Evolutionary conservation across 495 filamentous ascomycete genomes (phyloP).

Genomic region (Patellaria atrata): DNA sequence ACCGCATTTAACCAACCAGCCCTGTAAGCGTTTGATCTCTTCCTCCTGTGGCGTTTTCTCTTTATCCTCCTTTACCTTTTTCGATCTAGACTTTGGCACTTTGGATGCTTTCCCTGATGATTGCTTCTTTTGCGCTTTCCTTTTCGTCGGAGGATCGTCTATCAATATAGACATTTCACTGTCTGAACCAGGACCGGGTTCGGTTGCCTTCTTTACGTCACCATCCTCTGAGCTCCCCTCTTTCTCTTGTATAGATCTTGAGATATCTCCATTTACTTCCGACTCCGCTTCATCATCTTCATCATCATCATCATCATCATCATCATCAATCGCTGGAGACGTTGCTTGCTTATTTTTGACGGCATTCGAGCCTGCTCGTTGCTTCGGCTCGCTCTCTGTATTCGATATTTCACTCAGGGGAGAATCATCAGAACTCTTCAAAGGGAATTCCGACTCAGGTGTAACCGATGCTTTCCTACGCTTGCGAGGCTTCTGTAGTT

Average conservation of each 20-base stretch:
- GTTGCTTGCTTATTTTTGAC: background rate
- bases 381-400: constrained; percentile 8
- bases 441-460: constrained; percentile 14
- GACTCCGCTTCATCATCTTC: constrained; percentile 3
- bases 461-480: constrained; percentile 11
- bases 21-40: constrained; percentile 84
- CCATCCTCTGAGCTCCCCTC: constrained; percentile 19
- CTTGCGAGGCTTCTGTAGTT: constrained; percentile 15
- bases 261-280: constrained; percentile 3
- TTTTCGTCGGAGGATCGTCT: constrained; percentile 50
- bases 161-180: constrained; percentile 69
- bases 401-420: constrained; percentile 8
- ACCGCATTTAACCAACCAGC: constrained; percentile 79
- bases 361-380: constrained; percentile 4
- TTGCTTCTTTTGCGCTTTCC: constrained; percentile 32
- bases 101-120: constrained; percentile 18
- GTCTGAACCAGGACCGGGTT: constrained; percentile 34
- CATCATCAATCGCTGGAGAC: constrained; percentile 3
- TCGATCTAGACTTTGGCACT: constrained; percentile 13
- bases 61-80: constrained; percentile 25
- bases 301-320: background rate
- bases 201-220: constrained; percentile 10
- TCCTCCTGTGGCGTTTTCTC: constrained; percentile 52
- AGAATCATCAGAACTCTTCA: background rate
- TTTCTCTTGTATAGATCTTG: constrained; percentile 7